phyloP scores from a whole-genome alignment of 768 basidiomycete species.

The Fomitopsis serialis region DNA sequence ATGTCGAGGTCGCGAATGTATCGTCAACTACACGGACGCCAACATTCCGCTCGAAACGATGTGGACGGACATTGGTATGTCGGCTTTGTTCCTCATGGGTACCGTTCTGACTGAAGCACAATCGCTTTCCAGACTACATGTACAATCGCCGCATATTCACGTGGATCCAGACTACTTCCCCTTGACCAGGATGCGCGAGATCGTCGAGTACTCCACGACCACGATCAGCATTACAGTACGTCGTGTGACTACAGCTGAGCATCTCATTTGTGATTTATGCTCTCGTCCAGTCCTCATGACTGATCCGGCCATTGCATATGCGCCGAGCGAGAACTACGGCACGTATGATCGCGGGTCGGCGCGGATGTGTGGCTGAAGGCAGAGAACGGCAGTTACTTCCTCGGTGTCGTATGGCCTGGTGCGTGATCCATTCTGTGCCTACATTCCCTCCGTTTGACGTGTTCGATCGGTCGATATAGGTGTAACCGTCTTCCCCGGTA shows the following conservation, averaged over 20 bases:
- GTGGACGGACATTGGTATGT: conserved; percentile 71
- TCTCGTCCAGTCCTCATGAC: conserved; percentile 56
- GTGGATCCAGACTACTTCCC: conserved; percentile 68
- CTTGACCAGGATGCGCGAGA: conserved; percentile 53
- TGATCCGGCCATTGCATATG: conserved; percentile 60
- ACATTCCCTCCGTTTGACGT: not conserved
- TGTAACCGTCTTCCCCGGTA: conserved; percentile 54
- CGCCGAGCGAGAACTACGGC: conserved; percentile 42
- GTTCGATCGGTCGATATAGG: conserved; percentile 25
- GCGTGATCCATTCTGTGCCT: conserved; percentile 7
- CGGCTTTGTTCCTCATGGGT: not conserved
- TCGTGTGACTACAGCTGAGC: not conserved
- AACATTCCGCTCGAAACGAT: conserved; percentile 69
- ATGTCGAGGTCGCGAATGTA: conserved; percentile 57
- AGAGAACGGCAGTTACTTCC: conserved; percentile 47
- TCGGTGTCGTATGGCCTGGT: conserved; percentile 66
- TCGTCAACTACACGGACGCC: conserved; percentile 54
- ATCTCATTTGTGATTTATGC: not conserved
- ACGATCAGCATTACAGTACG: conserved; percentile 55
- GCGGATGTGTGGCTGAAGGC: conserved; percentile 59
- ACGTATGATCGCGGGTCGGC: conserved; percentile 50
- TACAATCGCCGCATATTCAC: conserved; percentile 63
- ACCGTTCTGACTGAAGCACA: not conserved
- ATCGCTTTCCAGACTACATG: conserved; percentile 80
- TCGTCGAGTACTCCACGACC: conserved; percentile 55